Evolutionary conservation across 805 yeast genomes (phyloP), one percentile per base, ranked within the genome.

Genomic region (Allodekkera sacchari): DNA sequence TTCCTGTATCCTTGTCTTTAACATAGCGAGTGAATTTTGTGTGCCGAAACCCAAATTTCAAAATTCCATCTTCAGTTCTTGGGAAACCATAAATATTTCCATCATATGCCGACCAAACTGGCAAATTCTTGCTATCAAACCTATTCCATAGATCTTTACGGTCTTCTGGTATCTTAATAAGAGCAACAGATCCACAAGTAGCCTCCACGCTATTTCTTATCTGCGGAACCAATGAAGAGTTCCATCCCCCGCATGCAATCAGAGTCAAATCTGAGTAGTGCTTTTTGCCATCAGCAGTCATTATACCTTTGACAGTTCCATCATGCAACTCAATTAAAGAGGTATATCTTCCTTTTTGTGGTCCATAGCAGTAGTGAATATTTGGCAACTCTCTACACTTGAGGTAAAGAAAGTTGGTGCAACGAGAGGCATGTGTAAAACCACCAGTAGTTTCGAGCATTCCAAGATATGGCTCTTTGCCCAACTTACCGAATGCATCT

Each of bases 61-160:
- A 19, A 13, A 42, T 42, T 1, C 57, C 57, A 22, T 44, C 36
- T 6, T 45, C 40, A 10, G 43, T 38, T n/a, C n/a, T n/a, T 7
- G 57, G 57, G 34, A 53, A 53, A 5, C 58, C 58, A 37, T 50
- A 53, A 11, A 53, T 28, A 4, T 53, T 55, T 15, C 57, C 59
- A 38, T 50, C 45, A 5, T 44, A 48, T 15, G 52, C 49, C 16
- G 55, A 46, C 55, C 55, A 51, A 2, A 52, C 40, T 7, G 57
- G 57, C 35, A 47, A 47, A 9, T 20, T 41, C 13, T 34, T 28
- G 22, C 42, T 39, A 21, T 37, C 30, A 18, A 47, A 53, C 31
- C 48, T 51, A 13, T 38, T 43, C 5, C 12, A 13, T 10, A 37
- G 16, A 10, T 33, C 32, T 12, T 29, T 31, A 7, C 42, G 42